phyloP scores from a whole-genome alignment of 345 rosid species.

The Limnanthes douglasii region DNA sequence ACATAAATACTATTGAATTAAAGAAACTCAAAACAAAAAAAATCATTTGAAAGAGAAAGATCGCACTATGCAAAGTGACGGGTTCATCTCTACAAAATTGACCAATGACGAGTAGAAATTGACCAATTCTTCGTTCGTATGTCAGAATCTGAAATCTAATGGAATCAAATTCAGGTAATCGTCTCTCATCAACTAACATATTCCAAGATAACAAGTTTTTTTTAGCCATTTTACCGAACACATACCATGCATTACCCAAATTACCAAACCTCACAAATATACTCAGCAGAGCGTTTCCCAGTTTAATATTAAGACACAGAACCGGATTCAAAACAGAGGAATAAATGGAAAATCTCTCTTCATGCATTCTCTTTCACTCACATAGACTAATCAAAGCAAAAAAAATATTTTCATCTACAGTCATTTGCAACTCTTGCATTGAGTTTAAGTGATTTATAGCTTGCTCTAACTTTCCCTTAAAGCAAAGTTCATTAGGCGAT shows the following conservation, averaged over 20 bases:
- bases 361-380: slow-evolving; percentile 28
- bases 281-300: slow-evolving; percentile 44
- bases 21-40: too few species aligned
- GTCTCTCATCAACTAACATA: slow-evolving; percentile 48
- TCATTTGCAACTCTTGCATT: slow-evolving; percentile 23
- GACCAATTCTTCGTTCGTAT: too few species aligned
- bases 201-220: slow-evolving; percentile 65
- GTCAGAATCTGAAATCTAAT: too few species aligned
- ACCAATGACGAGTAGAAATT: too few species aligned
- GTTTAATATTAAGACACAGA: slow-evolving; percentile 17
- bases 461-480: slow-evolving; percentile 20
- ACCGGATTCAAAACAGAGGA: slow-evolving; percentile 14
- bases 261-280: slow-evolving; percentile 56
- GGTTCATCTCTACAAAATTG: too few species aligned
- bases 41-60: too few species aligned
- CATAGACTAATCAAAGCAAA: slow-evolving; percentile 33
- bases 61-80: too few species aligned
- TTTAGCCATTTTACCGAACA: slow-evolving; percentile 44
- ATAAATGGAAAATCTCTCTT: slow-evolving; percentile 22
- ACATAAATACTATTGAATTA: too few species aligned
- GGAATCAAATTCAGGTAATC: too few species aligned
- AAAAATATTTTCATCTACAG: slow-evolving; percentile 32
- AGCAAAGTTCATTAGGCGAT: slow-evolving; percentile 25
- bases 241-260: slow-evolving; percentile 40
- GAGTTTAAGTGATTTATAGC: slow-evolving; percentile 28